phyloP scores from a whole-genome alignment of 2,329 filamentous ascomycete genomes.

The Talaromyces sp. region DNA sequence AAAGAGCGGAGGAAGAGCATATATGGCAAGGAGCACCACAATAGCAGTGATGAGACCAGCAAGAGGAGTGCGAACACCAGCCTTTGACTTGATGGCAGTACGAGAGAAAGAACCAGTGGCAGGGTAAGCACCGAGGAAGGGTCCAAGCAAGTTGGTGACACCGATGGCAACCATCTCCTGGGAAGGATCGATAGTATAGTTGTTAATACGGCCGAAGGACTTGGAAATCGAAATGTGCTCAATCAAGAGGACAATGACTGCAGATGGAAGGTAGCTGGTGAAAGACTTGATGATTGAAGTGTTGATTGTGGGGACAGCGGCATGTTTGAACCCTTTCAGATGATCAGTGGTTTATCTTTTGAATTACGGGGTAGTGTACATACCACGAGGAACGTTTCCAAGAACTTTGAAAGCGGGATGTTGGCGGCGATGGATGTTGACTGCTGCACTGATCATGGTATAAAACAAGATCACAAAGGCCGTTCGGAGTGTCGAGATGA shows the following conservation, averaged over 20 bases:
- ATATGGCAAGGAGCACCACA: slow-evolving; percentile 84
- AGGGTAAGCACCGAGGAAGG: slow-evolving; percentile 88
- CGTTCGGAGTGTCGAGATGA: slow-evolving; percentile 83
- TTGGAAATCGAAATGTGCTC: slow-evolving; percentile 98
- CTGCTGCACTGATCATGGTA: slow-evolving; percentile 83
- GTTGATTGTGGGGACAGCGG: slow-evolving; percentile 68
- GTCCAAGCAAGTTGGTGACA: slow-evolving; percentile 81
- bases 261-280: slow-evolving; percentile 70
- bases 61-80: slow-evolving; percentile 86
- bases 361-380: slow-evolving; percentile 18
- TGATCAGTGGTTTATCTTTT: neutral
- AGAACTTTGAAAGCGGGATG: slow-evolving; percentile 71
- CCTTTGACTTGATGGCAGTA: slow-evolving; percentile 96
- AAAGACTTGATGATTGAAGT: slow-evolving; percentile 65
- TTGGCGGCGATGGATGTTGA: slow-evolving; percentile 65
- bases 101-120: slow-evolving; percentile 94
- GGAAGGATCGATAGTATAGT: slow-evolving; percentile 92
- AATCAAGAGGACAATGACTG: slow-evolving; percentile 90
- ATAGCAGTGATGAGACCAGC: slow-evolving; percentile 83
- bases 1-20: slow-evolving; percentile 82
- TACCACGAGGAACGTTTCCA: slow-evolving; percentile 71
- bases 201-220: slow-evolving; percentile 92
- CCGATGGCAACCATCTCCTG: slow-evolving; percentile 96
- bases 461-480: slow-evolving; percentile 90
- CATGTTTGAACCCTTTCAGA: slow-evolving; percentile 70